Evolutionary conservation across 768 basidiomycete species (phyloP).

Genomic region (Kwoniella shandongensis): DNA sequence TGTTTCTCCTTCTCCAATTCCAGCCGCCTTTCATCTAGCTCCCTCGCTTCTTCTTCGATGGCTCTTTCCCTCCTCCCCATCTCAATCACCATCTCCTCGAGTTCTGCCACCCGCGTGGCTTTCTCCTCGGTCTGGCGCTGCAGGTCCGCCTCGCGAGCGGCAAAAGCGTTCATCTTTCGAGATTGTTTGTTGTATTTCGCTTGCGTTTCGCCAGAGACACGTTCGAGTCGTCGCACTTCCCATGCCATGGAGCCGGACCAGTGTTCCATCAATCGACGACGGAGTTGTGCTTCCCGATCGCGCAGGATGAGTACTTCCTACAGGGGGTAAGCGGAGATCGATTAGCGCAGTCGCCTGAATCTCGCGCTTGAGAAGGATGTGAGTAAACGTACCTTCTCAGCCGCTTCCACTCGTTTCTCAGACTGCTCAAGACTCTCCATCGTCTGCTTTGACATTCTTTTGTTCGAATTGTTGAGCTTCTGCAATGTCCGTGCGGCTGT

Average conservation of each 20-base stretch:
- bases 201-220: constrained; percentile 34
- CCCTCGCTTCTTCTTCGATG: constrained; percentile 37
- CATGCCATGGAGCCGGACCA: constrained; percentile 54
- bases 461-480: constrained; percentile 52
- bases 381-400: constrained; percentile 47
- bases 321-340: background rate
- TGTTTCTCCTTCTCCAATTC: constrained; percentile 8
- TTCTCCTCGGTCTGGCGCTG: constrained; percentile 29
- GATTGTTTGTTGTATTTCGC: constrained; percentile 32
- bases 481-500: constrained; percentile 54
- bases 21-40: constrained; percentile 22
- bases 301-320: constrained; percentile 52
- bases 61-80: constrained; percentile 40
- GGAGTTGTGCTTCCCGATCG: constrained; percentile 45
- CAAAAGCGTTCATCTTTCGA: constrained; percentile 18
- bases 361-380: background rate
- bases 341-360: too few species aligned
- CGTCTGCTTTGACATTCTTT: constrained; percentile 54
- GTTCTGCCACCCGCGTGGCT: constrained; percentile 25
- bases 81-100: constrained; percentile 46
- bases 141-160: constrained; percentile 39
- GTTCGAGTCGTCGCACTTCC: constrained; percentile 52
- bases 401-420: constrained; percentile 52
- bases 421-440: constrained; percentile 51
- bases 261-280: constrained; percentile 52